Base-by-base conservation (phyloP, 2,329 filamentous ascomycete genomes). In the Hypocrella siamensis region DNA sequence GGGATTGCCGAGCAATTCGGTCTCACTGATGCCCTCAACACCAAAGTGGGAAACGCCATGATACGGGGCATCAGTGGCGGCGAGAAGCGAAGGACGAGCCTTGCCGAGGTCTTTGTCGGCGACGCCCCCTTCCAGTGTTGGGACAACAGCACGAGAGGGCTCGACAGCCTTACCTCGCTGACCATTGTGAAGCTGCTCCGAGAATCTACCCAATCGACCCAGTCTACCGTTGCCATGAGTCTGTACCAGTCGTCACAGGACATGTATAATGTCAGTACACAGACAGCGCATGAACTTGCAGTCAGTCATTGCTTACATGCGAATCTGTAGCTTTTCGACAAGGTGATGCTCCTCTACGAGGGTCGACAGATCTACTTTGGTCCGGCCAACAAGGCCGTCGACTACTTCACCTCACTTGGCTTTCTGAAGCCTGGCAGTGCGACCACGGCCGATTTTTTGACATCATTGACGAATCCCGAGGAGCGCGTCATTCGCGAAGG, bases 311-410 rank as follows among this genome's bases (percentile, higher is more conserved):
- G 15, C 19, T 38, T 11, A 29, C 30, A 18, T 9, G 28, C 26
- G 11, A 17, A 24, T 30, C 11, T 11, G 4, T 17, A 60, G 56
- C 60, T 75, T 0, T 80, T 81, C 45, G 75, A 81, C 46, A 81
- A 80, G 44, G 74, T 79, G 0, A 57, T 80, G 1, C 65, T 81
- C 7, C 60, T 81, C 4, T 74, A 80, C 29, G 65, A 71, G 35
- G 76, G 76, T 29, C 70, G 72, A 38, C 50, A 80, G 41, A 62
- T 79, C 28, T 81, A 66, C 53, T 79, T 76, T 39, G 76, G 76
- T 0, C 63, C 73, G 0, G 55, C 61, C 40, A 51, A 60, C 5
- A 57, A 74, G 37, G 76, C 76, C 0, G 53, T 61, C 4, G 67
- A 70, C 1, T 81, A 75, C 42, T 75, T 81, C 63, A 72, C 79